phyloP scores from a whole-genome alignment of 176 grass and related monocot genomes.

The Avena eriantha region DNA sequence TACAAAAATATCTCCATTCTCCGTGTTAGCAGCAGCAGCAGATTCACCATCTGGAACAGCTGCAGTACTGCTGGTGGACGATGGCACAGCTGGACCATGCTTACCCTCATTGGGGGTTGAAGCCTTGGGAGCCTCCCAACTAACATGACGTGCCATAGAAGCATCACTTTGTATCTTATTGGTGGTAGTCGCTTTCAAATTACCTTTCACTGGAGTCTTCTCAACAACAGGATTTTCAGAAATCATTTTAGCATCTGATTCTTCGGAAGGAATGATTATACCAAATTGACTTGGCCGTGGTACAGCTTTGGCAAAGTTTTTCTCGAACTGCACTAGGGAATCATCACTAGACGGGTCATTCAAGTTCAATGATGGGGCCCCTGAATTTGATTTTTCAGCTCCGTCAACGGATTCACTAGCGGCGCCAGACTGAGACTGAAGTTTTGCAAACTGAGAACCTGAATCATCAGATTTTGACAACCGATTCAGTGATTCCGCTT shows the following conservation, averaged over 20 bases:
- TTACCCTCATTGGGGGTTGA: slow-evolving; percentile 38
- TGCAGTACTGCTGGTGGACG: slow-evolving; percentile 30
- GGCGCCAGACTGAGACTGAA: slow-evolving; percentile 60
- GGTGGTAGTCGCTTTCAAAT: slow-evolving; percentile 42
- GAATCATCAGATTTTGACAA: slow-evolving; percentile 36
- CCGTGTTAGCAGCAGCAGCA: neutral
- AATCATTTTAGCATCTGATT: slow-evolving; percentile 34
- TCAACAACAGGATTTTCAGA: slow-evolving; percentile 37
- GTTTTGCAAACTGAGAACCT: slow-evolving; percentile 77
- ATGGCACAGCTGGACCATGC: slow-evolving; percentile 41
- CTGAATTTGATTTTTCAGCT: slow-evolving; percentile 56
- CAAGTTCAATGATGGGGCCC: slow-evolving; percentile 32
- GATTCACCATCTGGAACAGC: slow-evolving; percentile 24
- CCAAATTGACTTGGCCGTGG: slow-evolving; percentile 34
- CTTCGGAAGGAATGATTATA: slow-evolving; percentile 34
- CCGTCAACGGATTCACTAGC: slow-evolving; percentile 49
- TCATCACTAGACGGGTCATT: slow-evolving; percentile 55
- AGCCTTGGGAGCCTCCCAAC: slow-evolving; percentile 45
- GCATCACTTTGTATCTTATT: slow-evolving; percentile 32
- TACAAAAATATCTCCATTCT: slow-evolving; percentile 32
- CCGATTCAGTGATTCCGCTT: slow-evolving; percentile 4
- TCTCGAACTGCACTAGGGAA: slow-evolving; percentile 61
- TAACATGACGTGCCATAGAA: slow-evolving; percentile 51
- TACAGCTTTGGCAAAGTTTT: slow-evolving; percentile 43
- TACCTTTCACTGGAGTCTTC: slow-evolving; percentile 48